phyloP scores from a whole-genome alignment of 2,329 filamentous ascomycete genomes.

The Fusarium tanahbumbuense region DNA sequence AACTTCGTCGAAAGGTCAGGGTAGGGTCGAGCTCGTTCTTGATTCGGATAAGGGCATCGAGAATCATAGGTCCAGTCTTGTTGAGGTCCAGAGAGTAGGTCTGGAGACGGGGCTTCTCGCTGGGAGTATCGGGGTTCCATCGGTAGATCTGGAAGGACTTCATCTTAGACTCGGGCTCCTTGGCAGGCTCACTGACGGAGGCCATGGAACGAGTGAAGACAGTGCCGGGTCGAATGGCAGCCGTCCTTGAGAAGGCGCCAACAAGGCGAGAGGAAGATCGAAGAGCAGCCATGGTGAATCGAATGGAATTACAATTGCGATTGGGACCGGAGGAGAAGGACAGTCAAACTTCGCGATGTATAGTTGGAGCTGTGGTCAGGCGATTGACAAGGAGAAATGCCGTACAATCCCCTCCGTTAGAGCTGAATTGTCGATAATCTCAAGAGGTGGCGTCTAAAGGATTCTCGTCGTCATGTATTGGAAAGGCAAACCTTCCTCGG shows the following conservation, averaged over 20 bases:
- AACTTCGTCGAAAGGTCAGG: conserved; percentile 93
- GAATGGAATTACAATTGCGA: conserved; percentile 36
- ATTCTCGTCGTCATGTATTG: conserved; percentile 47
- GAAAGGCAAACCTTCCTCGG: conserved; percentile 49
- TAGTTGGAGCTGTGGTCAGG: conserved; percentile 33
- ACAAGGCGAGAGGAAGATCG: conserved; percentile 68
- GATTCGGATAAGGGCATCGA: conserved; percentile 96
- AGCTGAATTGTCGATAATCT: conserved; percentile 39
- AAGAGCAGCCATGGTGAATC: conserved; percentile 67
- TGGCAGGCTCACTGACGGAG: conserved; percentile 68
- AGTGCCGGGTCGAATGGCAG: conserved; percentile 56
- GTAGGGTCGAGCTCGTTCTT: conserved; percentile 99
- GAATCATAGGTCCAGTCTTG: conserved; percentile 98
- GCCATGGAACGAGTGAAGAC: conserved; percentile 66
- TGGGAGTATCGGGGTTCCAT: conserved; percentile 95
- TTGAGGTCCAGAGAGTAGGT: conserved; percentile 94
- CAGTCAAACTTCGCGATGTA: conserved; percentile 42
- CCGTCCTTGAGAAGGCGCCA: conserved; percentile 57
- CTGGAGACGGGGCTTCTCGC: conserved; percentile 95
- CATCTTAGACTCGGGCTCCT: conserved; percentile 73
- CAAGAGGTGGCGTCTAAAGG: conserved; percentile 40
- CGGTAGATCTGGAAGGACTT: conserved; percentile 99
- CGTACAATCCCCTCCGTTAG: conserved; percentile 46
- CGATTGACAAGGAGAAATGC: conserved; percentile 46
- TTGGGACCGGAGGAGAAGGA: conserved; percentile 44